Evolutionary conservation across 2,329 filamentous ascomycete species (phyloP), one percentile per base, ranked within the genome.

Genomic region (Diplodia mutila): DNA sequence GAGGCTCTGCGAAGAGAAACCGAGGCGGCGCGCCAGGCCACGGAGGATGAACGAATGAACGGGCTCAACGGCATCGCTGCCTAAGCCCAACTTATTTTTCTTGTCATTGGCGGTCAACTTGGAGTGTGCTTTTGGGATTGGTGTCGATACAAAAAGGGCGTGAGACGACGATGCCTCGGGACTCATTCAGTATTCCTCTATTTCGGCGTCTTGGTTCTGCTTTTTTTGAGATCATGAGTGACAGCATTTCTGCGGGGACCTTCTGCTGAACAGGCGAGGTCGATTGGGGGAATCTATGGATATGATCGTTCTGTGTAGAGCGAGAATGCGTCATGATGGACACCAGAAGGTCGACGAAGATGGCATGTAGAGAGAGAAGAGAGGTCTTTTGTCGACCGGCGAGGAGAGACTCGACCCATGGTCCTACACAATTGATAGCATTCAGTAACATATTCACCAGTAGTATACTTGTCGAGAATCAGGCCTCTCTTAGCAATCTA

Each of bases 1-100:
- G 90, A 93, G 73, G 92, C 90, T 69, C 81, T 98, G 77, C 87
- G 95, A 69, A 84, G 85, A 74, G 94, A 98, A 84, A 99, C 95
- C 0, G 92, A 97, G 77, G 87, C 86, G 3, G 76, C 94, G 34
- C 85, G 89, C 61, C 85, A 88, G 70, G 85, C 85, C 83, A 94
- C 91, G 78, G 94, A 97, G 79, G 90, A 93, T 72, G 92, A 97
- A 72, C 78, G 87, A 32, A 73, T 89, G 73, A 75, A 74, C 18
- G 21, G 12, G 25, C 23, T 63, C 6, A 14, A 21, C 37, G 65
- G 65, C 2, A 21, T 21, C 4, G 37, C 25, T 0, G 46, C 27
- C 37, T 63, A 14, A 63, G 46, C 27, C 37, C 52, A 14, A 63
- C 16, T 16, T 25, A 49, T 27, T 21, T 32, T 37, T 29, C 29